These are phyloP conservation scores for Tulasnella sp. DNA, from an alignment of 768 basidiomycete genomes.

Conservation along the genomic window DNA sequence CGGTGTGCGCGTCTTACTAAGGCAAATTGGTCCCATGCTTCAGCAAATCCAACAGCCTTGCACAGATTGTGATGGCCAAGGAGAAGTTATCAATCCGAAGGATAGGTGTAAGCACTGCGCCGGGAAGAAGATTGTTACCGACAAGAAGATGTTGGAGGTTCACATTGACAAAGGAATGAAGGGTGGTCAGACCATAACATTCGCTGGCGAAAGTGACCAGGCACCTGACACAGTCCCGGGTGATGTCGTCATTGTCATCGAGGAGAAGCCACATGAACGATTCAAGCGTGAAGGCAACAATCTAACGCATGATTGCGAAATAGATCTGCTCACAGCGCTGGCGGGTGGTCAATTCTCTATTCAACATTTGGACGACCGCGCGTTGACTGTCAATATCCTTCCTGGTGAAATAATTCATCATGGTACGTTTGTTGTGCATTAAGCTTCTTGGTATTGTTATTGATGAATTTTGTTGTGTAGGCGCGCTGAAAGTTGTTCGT, in stretches of 20 bases:
- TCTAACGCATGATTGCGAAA: slow-evolving; percentile 71
- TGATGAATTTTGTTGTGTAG: slow-evolving; percentile 30
- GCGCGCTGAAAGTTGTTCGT: slow-evolving; percentile 76
- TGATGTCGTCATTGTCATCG: slow-evolving; percentile 87
- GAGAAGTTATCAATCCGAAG: slow-evolving; percentile 87
- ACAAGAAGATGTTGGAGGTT: slow-evolving; percentile 95
- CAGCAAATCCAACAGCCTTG: slow-evolving; percentile 96
- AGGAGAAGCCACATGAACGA: slow-evolving; percentile 80
- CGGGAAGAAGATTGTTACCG: slow-evolving; percentile 86
- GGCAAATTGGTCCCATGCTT: slow-evolving; percentile 99
- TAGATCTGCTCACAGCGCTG: slow-evolving; percentile 87
- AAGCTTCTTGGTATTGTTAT: not conserved
- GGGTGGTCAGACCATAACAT: slow-evolving; percentile 79
- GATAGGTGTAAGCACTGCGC: slow-evolving; percentile 87
- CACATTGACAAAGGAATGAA: slow-evolving; percentile 98
- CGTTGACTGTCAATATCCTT: slow-evolving; percentile 63
- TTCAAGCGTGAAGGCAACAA: slow-evolving; percentile 86
- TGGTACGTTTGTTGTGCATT: slow-evolving; percentile 40
- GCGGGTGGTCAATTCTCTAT: slow-evolving; percentile 84
- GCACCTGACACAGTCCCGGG: slow-evolving; percentile 79
- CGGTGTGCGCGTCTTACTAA: slow-evolving; percentile 78
- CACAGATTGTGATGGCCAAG: slow-evolving; percentile 85
- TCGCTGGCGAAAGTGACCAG: slow-evolving; percentile 86
- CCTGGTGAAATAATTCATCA: slow-evolving; percentile 90
- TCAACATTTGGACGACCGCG: slow-evolving; percentile 88